Evolutionary conservation across 208 protist species (phyloP), one percentile per base, ranked within the genome.

Genomic region (Naegleria fowleri): DNA sequence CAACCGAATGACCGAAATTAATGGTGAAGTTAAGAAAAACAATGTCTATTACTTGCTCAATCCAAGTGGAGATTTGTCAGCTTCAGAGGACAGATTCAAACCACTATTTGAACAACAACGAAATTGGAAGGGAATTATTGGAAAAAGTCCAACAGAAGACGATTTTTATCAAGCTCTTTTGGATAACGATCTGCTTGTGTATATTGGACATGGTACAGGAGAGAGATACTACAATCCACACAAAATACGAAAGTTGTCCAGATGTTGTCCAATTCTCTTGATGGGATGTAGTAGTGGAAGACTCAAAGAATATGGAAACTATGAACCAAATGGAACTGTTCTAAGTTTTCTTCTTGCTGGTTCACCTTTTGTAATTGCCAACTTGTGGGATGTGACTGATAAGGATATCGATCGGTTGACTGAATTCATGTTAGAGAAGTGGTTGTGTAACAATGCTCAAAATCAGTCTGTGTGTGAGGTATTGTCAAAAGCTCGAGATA

Each of bases 331-430:
- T 83, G 95, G 93, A 0, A 92, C 91, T 25, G 15, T 89, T 13
- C 38, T 92, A 48, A 67, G 16, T 19, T 96, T 93, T 84, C 79
- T 96, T 11, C 43, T 92, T 7, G 92, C 92, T 38, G 84, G 92
- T 67, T 94, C 93, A 25, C 94, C 95, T 22, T 92, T 93, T 11
- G 92, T 97, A 7, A 76, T 97, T 40, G 94, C 92, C 5, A 97
- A 96, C 52, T 84, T 97, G 59, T 97, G 96, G 96, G 96, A 97
- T 91, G 96, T 97, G 39, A 97, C 96, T 36, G 96, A 97, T 90
- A 92, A 92, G 59, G 96, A 97, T 85, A 95, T 96, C 33, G 96
- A 97, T 83, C 55, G 92, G 11, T 93, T 96, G 38, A 88, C 92
- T 55, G 59, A 84, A 84, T 86, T 84, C 39, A 92, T 96, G 76